A percentile compares a stretch with the other conserved stretches of the same genome.
phyloP scores from a whole-genome alignment of 1,139 yeast species.

The Petasospora rhodanensis region DNA sequence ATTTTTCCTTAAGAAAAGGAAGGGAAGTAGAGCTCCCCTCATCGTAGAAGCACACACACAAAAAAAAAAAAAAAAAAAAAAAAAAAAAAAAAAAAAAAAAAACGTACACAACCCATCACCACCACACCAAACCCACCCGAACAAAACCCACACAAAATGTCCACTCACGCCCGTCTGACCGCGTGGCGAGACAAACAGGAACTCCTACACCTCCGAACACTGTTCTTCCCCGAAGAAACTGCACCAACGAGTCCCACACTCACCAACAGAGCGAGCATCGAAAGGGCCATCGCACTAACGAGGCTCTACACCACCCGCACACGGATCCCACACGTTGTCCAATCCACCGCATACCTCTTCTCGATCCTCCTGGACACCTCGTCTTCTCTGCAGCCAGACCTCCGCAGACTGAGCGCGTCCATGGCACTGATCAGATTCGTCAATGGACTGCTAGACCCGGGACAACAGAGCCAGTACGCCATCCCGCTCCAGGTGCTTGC shows the following conservation, averaged over 20 bases:
- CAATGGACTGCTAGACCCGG: slow-evolving; percentile 85
- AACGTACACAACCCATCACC: too few relatives aligned
- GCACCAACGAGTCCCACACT: slow-evolving; percentile 1
- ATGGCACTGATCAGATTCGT: slow-evolving; percentile 85
- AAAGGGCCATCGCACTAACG: slow-evolving; percentile 48
- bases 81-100: too few relatives aligned
- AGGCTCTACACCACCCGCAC: slow-evolving; percentile 44
- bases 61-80: too few relatives aligned
- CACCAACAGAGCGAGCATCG: slow-evolving; percentile 1
- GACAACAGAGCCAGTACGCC: slow-evolving; percentile 75
- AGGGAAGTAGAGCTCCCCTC: too few relatives aligned
- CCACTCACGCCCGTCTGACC: slow-evolving; percentile 42
- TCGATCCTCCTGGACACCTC: slow-evolving; percentile 16
- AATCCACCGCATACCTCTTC: slow-evolving; percentile 35
- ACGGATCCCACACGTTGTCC: slow-evolving; percentile 61
- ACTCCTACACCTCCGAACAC: slow-evolving; percentile 45
- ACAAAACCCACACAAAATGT: too few relatives aligned
- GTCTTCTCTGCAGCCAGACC: slow-evolving; percentile 30
- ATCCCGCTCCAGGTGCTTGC: slow-evolving; percentile 79
- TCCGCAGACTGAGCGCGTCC: slow-evolving; percentile 62
- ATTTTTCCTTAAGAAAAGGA: too few relatives aligned
- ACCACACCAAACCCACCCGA: too few relatives aligned
- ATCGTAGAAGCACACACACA: too few relatives aligned
- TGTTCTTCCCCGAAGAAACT: slow-evolving; percentile 48
- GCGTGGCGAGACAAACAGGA: slow-evolving; percentile 54